Base-by-base conservation (phyloP, 345 rosid species). In the Hibiscus tridactylites region DNA sequence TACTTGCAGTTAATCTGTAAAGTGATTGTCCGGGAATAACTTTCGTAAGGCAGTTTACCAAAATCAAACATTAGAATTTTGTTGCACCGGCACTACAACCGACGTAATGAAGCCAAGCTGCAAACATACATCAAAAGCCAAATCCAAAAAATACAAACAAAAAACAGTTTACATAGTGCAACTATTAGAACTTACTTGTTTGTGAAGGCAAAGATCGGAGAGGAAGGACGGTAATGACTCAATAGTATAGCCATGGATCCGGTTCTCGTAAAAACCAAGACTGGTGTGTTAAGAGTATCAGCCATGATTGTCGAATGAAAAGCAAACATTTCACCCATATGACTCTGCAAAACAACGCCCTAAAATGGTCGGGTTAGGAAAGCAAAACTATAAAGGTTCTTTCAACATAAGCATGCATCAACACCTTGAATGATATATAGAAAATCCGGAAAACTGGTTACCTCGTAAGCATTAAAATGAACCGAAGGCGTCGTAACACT, bases 241-340 rank as follows among this genome's bases (percentile, higher is more conserved):
- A 91, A 80, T 60, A 83, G 89, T 50, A 88, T 76, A 65, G 97
- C 93, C 97, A 94, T 94, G 65, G 98, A 90, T 76, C 97, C 97
- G 1, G 98, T 90, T 79, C 96, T 88, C 17, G 98, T 91, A 85
- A 91, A 94, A 63, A 94, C 92, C 73, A 94, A 85, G 67, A 88
- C 82, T 6, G 98, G 93, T 26, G 95, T 83, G 68, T 71, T 80
- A 63, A 94, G 90, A 31, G 96, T 94, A 79, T 91, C 88, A 1
- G 98, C 96, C 97, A 94, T 94, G 28, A 88, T 90, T 52, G 97
- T 86, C 68, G 98, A 83, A 82, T 91, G 98, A 77, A 88, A 94
- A 76, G 98, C 92, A 81, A 94, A 91, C 98, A 91, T 94, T 82
- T 88, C 91, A n/a, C 97, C 96, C 98, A 94, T 94, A 80, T 85